Evolutionary conservation across 73 alveolate species (phyloP), one percentile per base, ranked within the genome.

Genomic region (Paramecium tetraurelia): DNA sequence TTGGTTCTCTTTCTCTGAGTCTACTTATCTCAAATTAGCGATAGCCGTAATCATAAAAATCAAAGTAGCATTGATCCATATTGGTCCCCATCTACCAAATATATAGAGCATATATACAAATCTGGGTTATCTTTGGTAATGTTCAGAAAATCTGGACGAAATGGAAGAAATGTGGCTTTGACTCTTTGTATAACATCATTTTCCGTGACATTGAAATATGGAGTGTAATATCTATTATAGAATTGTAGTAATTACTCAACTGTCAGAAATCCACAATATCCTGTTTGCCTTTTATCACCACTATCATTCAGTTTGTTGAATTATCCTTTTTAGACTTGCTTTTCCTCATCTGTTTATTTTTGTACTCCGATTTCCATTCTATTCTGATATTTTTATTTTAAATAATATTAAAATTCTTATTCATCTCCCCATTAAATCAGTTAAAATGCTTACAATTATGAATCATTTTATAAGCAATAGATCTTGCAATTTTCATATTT

Each of bases 41-140:
- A 40, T 43, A 29, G 86, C 86, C 40, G 86, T 72, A 38, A 72
- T 72, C 59, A 72, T 11, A 18, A 72, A 72, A 36, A 72, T 40
- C 40, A 72, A 33, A 21, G 86, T 72, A 40, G 86, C 86, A 72
- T 40, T 72, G 18, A 72, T 72, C 86, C 86, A 72, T 36, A 72
- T 72, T 36, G 86, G 86, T 72, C 86, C 86, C 86, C 86, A 72
- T 72, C 86, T 72, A 53, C 5, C n/a, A 6, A 36, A 33, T 35
- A 9, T 36, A 36, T 18, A 0, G 1, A 36, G 0, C 4, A 35
- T 72, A 36, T 33, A 72, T 72, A 72, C 86, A 72, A 72, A 72
- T 72, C 86, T 72, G 86, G 86, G 14, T 72, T 72, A 5, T 22
- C 86, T 72, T 72, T 36, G 3, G 59, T 38, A 4, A 40, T 36